Evolutionary conservation across 495 filamentous ascomycete species (phyloP), one percentile per base, ranked within the genome.

Genomic region (Melanomma pulvis-pyrius): DNA sequence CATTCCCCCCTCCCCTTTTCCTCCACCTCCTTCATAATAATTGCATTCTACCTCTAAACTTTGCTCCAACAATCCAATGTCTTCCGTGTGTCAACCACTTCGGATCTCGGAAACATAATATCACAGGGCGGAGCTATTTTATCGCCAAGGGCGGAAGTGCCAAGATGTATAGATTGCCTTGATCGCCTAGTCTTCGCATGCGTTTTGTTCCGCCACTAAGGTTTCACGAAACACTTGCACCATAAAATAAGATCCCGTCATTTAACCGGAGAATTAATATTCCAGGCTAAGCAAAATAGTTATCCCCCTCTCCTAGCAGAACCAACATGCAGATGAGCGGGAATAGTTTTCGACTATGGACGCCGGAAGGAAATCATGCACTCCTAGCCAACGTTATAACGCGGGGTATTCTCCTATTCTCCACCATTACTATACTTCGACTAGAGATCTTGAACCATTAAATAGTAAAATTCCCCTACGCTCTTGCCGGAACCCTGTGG

Each of bases 191-290:
- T 30, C 60, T 48, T 46, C 17, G 1, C 9, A 59, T 41, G 24
- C 2, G 9, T 48, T 22, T 60, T 66, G 29, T 66, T 65, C 63
- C 63, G 63, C 63, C 63, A 60, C 63, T 66, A 66, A 48, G 29
- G 63, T 66, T 60, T 66, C 63, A 58, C 36, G n/a, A 57, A 9
- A 13, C 29, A 9, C 34, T 49, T 28, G 29, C 61, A 32, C 34
- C 61, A 26, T 21, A 47, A 21, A 9, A 6, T 21, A 44, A n/a
- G 15, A 51, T 25, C 19, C 48, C 26, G 21, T 25, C 11, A 51
- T 25, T 29, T 51, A 4, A 12, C 48, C 26, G 48, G 21, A 51
- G 39, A 44, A 30, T n/a, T 19, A 22, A 21, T 25, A 21, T 25
- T 57, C 53, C 39, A 44, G 39, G 39, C n/a, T n/a, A n/a, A n/a